Conservation (phyloP, 179 eudicot genomes). For the Nepenthes alata region DNA sequence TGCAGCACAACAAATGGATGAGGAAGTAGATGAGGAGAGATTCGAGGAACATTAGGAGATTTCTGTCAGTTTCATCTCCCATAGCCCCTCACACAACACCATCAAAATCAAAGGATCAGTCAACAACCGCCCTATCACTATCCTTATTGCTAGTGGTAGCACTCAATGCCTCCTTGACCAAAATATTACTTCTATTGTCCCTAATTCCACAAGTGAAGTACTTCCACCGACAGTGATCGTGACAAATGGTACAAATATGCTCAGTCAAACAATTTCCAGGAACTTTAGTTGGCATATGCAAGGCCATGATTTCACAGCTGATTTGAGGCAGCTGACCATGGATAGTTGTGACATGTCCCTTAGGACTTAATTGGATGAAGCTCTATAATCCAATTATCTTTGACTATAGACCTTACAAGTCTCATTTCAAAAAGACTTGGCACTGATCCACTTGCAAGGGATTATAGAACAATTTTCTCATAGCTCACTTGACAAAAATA, state of each 20-base stretch:
- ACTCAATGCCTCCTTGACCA: not conserved
- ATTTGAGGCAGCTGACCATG: not conserved
- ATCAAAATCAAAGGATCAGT: not conserved
- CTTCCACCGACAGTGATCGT: not conserved
- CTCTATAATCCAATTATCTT: too few relatives aligned
- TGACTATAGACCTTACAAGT: too few relatives aligned
- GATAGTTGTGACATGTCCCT: too few relatives aligned
- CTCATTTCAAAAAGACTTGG: too few relatives aligned
- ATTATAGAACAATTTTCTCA: too few relatives aligned
- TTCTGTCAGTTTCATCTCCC: too few relatives aligned
- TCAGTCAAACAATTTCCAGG: not conserved
- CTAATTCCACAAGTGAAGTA: not conserved
- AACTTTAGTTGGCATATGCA: not conserved
- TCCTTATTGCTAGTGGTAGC: not conserved
- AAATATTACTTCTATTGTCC: not conserved
- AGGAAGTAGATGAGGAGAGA: not conserved
- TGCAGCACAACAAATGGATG: not conserved
- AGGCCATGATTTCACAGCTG: not conserved
- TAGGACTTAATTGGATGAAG: too few relatives aligned
- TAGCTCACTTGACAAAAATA: too few relatives aligned
- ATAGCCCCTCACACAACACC: too few relatives aligned
- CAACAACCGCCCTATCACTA: not conserved
- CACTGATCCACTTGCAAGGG: too few relatives aligned
- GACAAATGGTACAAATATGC: not conserved
- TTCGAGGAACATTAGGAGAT: not conserved